Conservation (phyloP, 2,329 filamentous ascomycete species). For the Ceratocystiopsis brevicomis region DNA sequence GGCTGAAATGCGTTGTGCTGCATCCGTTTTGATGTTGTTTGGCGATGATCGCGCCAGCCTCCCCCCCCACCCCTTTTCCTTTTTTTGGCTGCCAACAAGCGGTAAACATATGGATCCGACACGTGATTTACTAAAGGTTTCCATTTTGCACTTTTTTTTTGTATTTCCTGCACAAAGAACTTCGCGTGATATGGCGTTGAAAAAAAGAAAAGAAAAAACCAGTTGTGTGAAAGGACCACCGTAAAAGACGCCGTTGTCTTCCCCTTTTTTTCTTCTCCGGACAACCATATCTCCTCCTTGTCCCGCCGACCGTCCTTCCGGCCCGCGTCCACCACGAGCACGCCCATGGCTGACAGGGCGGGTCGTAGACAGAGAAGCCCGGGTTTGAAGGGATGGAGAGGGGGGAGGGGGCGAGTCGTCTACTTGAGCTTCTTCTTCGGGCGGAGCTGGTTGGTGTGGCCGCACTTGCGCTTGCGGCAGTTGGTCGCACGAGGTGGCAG, state of each 20-base stretch:
- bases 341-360: not conserved
- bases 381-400: not conserved
- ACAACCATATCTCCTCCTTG: conserved; percentile 1
- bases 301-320: not conserved
- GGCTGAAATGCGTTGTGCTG: no score
- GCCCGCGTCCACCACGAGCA: not conserved
- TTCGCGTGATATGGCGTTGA: no score
- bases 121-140: no score
- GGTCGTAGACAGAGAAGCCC: not conserved
- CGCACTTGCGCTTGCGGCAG: conserved; percentile 99
- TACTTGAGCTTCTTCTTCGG: conserved; percentile 88
- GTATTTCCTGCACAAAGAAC: no score
- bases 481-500: conserved; percentile 97
- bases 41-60: no score
- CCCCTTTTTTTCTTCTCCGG: conserved; percentile 1
- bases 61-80: no score
- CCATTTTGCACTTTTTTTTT: no score
- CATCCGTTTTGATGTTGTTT: no score
- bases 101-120: no score
- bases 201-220: conserved; percentile 1
- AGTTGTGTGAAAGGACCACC: conserved; percentile 1
- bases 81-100: no score
- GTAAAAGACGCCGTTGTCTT: conserved; percentile 3
- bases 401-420: conserved; percentile 16
- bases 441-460: conserved; percentile 99